Evolutionary conservation across 345 rosid genomes (phyloP), one percentile per base, ranked within the genome.

Genomic region (Rhizophora mangle): DNA sequence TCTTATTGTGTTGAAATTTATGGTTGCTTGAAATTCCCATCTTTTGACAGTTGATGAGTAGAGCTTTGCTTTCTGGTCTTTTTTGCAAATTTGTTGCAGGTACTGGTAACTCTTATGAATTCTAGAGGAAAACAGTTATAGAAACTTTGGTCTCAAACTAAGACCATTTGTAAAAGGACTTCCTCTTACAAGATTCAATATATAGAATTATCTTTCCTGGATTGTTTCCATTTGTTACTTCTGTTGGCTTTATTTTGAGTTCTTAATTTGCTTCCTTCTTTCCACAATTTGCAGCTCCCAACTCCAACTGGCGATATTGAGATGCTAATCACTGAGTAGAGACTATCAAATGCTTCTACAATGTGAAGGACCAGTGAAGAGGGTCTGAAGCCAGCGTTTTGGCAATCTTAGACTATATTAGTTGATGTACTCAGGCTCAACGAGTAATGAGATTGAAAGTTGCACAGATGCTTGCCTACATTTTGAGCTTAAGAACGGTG

Each of bases 281-380:
- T 61, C 53, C 21, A 55, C 4, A 29, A 57, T 75, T 51, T 72
- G 78, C 86, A 86, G 90, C 76, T 82, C 63, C 82, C 90, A 13
- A 31, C 69, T 63, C 69, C 76, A 8, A 55, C 52, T 0, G 73
- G 60, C 20, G 88, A 84, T 58, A 55, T 79, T 67, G 70, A 76
- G 62, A 81, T 82, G 84, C 70, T 86, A 51, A 57, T 80, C 32
- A 81, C 88, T 0, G 85, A 80, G 72, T 86, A 81, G 78, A 59
- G 24, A 66, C 70, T 30, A 24, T 22, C 5, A 27, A 73, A n/a
- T 43, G 13, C 54, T 29, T 34, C 68, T 67, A 54, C 69, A 31
- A 20, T 24, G 60, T 53, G 30, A 26, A 0, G 65, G 62, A 22
- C 49, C 16, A 24, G 20, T 56, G 7, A 46, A 32, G 30, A 51